Conservation (phyloP, 805 yeast species). For the Barnettozyma sucrosica region DNA sequence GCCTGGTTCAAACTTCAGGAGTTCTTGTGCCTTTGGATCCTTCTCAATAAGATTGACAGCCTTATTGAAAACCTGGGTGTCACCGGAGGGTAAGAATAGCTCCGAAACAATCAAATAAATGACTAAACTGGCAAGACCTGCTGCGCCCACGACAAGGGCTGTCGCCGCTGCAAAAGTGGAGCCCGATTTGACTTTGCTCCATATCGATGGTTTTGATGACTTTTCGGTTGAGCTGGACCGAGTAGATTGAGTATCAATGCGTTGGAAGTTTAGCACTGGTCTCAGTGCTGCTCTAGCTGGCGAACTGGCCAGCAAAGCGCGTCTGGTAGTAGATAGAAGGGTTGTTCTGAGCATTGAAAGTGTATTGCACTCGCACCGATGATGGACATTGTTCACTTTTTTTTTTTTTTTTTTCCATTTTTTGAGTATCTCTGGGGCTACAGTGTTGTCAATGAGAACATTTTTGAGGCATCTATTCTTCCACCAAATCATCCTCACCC, state of each 20-base stretch:
- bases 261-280: neutral
- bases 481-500: slow-evolving; percentile 14
- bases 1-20: slow-evolving; percentile 42
- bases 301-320: neutral
- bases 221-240: neutral
- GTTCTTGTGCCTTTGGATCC: slow-evolving; percentile 51
- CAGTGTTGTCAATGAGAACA: neutral
- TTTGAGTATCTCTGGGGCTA: neutral
- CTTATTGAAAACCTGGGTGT: slow-evolving; percentile 82
- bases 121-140: slow-evolving; percentile 61
- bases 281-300: neutral
- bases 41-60: slow-evolving; percentile 74
- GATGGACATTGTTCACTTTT: neutral
- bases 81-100: slow-evolving; percentile 83
- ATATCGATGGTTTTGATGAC: slow-evolving; percentile 27
- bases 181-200: slow-evolving; percentile 46
- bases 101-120: slow-evolving; percentile 75
- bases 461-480: neutral
- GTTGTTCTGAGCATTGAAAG: neutral
- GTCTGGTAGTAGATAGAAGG: neutral
- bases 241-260: neutral
- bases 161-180: slow-evolving; percentile 60
- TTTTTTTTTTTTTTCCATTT: neutral
- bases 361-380: neutral
- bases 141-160: slow-evolving; percentile 58